phyloP scores from a whole-genome alignment of 2,329 filamentous ascomycete species.

The Aspergillus neoniger region DNA sequence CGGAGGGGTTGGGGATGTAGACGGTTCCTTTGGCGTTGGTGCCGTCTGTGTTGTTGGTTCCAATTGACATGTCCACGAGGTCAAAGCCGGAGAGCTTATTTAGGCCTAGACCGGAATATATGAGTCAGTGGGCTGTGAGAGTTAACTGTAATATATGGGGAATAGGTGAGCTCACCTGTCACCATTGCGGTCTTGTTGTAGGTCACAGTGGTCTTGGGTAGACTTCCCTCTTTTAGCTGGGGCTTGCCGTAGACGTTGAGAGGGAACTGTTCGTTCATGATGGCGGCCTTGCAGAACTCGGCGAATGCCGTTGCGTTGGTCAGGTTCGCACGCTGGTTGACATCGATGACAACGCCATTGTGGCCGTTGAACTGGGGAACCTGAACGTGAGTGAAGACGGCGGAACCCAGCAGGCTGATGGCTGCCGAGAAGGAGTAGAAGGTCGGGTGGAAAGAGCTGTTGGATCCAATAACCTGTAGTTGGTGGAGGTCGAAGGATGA shows the following conservation, averaged over 20 bases:
- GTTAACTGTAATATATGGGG: background rate
- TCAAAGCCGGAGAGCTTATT: slow-evolving; percentile 57
- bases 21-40: slow-evolving; percentile 58
- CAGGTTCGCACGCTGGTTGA: slow-evolving; percentile 51
- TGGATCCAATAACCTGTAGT: slow-evolving; percentile 49
- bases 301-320: slow-evolving; percentile 49
- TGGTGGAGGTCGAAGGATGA: slow-evolving; percentile 53
- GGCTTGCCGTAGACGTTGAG: slow-evolving; percentile 56
- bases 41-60: slow-evolving; percentile 45
- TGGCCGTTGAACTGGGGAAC: slow-evolving; percentile 50
- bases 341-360: slow-evolving; percentile 43
- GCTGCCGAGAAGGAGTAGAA: slow-evolving; percentile 57
- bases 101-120: slow-evolving; percentile 47
- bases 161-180: slow-evolving; percentile 49
- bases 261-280: slow-evolving; percentile 52
- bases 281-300: slow-evolving; percentile 51
- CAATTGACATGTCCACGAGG: slow-evolving; percentile 52
- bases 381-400: slow-evolving; percentile 47
- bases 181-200: slow-evolving; percentile 61
- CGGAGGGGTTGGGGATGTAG: slow-evolving; percentile 61
- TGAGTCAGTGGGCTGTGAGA: too few species aligned
- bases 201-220: slow-evolving; percentile 54
- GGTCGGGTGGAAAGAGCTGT: slow-evolving; percentile 55
- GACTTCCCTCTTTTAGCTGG: slow-evolving; percentile 51
- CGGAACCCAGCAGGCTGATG: slow-evolving; percentile 49